Conservation (phyloP, 805 yeast genomes). For the Komagataella populi region DNA sequence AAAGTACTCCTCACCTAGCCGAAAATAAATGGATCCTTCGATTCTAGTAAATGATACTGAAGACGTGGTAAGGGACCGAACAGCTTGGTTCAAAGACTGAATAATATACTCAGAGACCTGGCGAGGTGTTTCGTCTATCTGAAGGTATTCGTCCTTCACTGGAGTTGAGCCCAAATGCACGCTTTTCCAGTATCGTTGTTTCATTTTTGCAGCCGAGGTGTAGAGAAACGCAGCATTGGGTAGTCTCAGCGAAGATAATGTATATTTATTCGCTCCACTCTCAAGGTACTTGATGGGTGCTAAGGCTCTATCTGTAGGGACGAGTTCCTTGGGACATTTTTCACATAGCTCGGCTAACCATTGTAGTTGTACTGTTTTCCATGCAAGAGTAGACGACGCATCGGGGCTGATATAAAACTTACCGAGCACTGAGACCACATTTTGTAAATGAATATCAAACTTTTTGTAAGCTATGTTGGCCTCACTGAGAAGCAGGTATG, state of each 20-base stretch:
- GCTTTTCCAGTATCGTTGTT: neutral
- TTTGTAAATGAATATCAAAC: slow-evolving; percentile 49
- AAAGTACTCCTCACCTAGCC: slow-evolving; percentile 36
- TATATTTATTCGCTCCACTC: slow-evolving; percentile 4
- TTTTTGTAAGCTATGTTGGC: slow-evolving; percentile 47
- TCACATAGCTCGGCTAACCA: slow-evolving; percentile 50
- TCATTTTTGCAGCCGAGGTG: neutral
- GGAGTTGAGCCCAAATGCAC: neutral
- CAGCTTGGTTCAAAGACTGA: neutral
- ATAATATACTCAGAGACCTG: neutral
- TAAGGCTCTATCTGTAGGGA: slow-evolving; percentile 21
- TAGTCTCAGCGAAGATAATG: slow-evolving; percentile 14
- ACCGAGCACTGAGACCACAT: slow-evolving; percentile 27
- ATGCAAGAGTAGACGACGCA: slow-evolving; percentile 21
- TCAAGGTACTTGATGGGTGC: slow-evolving; percentile 17
- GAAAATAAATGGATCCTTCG: slow-evolving; percentile 29
- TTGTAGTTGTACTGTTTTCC: slow-evolving; percentile 53
- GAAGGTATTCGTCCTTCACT: neutral
- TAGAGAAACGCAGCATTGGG: slow-evolving; percentile 6
- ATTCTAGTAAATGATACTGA: slow-evolving; percentile 18
- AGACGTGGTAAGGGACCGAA: neutral
- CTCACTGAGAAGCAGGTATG: slow-evolving; percentile 44
- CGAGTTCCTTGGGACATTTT: slow-evolving; percentile 26
- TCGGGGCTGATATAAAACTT: slow-evolving; percentile 11
- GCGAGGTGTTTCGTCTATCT: neutral